Evolutionary conservation across 2,329 filamentous ascomycete genomes (phyloP).

Genomic region (Sporothrix inflata): DNA sequence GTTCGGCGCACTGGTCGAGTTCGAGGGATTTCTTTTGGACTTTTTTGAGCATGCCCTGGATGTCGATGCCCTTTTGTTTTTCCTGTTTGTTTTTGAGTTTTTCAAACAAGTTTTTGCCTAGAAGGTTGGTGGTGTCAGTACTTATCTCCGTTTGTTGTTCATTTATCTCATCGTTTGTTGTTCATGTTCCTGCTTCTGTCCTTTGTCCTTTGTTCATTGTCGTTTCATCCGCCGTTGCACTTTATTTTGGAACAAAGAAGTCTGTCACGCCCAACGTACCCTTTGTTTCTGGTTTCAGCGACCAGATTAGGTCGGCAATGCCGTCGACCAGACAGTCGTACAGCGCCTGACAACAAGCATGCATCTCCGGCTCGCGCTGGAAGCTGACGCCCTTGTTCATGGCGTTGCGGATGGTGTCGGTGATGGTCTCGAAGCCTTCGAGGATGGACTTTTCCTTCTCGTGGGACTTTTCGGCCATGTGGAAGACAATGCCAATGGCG

Average conservation of each 20-base stretch:
- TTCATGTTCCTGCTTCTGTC: background rate
- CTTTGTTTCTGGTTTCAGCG: constrained; percentile 11
- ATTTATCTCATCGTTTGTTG: background rate
- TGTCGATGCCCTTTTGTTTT: constrained; percentile 19
- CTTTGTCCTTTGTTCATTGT: background rate
- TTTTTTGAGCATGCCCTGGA: constrained; percentile 24
- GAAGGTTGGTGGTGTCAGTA: background rate
- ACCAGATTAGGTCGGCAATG: constrained; percentile 25
- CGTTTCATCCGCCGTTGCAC: background rate
- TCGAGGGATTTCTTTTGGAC: constrained; percentile 25
- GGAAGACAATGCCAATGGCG: constrained; percentile 27
- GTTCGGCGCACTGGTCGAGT: constrained; percentile 26
- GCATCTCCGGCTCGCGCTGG: constrained; percentile 25
- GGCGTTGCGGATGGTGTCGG: constrained; percentile 25
- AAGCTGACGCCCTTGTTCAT: constrained; percentile 25
- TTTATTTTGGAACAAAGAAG: background rate
- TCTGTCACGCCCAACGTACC: background rate
- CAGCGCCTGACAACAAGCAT: constrained; percentile 22
- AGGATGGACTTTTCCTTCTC: constrained; percentile 25
- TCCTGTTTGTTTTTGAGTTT: constrained; percentile 24
- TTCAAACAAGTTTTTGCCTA: constrained; percentile 22
- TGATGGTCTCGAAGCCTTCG: constrained; percentile 28
- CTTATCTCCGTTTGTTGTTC: background rate
- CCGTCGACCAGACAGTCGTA: constrained; percentile 24
- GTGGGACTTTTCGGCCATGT: constrained; percentile 27